A percentile compares a stretch with the other conserved stretches of the same genome.
These are phyloP conservation scores for Tolypocladium tundrense DNA, from an alignment of 2,329 filamentous ascomycete genomes.

Conservation along the genomic window DNA sequence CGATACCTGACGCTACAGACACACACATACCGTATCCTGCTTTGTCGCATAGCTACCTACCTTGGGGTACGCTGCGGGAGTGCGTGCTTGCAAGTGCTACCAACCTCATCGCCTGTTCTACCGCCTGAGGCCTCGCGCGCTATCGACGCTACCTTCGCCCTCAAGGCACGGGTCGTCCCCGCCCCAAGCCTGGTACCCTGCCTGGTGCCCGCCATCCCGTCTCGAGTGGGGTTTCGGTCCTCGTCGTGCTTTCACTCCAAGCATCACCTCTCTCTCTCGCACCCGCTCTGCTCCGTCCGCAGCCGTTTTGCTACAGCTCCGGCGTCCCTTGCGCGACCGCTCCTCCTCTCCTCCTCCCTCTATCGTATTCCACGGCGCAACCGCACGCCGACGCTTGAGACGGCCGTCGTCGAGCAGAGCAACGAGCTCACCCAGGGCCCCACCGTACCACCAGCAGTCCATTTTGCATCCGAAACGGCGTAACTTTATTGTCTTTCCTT, in stretches of 20 bases:
- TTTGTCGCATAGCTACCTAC: background rate
- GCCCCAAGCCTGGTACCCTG: slow-evolving; percentile 19
- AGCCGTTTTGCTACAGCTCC: background rate
- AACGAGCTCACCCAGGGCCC: background rate
- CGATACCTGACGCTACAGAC: background rate
- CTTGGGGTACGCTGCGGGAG: background rate
- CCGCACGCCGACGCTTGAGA: background rate
- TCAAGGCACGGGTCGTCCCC: slow-evolving; percentile 4
- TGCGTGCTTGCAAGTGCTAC: background rate
- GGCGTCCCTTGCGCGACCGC: background rate
- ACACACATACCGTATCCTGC: background rate
- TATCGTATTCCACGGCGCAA: background rate
- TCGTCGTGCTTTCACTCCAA: slow-evolving; percentile 4
- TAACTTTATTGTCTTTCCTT: background rate
- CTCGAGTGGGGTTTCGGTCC: slow-evolving; percentile 6
- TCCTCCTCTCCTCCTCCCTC: background rate
- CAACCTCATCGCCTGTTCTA: background rate
- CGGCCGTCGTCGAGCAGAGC: background rate
- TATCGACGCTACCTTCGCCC: slow-evolving; percentile 1
- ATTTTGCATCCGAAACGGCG: slow-evolving; percentile 1
- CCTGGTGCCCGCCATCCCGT: slow-evolving; percentile 10
- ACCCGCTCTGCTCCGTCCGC: background rate
- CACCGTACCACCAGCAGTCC: slow-evolving; percentile 1
- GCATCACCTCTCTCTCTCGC: background rate
- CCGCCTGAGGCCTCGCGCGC: slow-evolving; percentile 3